phyloP scores from a whole-genome alignment of 441 rosid species.

The Populus hybrid region DNA sequence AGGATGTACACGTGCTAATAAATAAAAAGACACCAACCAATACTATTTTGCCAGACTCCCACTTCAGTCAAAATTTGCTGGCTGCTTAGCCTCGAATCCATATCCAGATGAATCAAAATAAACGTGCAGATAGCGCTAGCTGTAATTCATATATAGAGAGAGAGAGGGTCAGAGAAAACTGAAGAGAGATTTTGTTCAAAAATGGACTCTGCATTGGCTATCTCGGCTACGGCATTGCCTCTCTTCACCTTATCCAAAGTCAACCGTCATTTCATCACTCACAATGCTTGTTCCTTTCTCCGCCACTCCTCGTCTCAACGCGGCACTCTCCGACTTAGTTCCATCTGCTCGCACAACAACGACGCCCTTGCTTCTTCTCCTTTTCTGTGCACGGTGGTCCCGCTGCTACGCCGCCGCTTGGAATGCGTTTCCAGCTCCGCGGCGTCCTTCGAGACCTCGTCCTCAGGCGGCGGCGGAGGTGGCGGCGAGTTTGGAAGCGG shows the following conservation, averaged over 20 bases:
- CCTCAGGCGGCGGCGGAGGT: conserved; percentile 35
- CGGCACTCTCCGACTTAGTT: conserved; percentile 20
- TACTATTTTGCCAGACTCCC: neutral
- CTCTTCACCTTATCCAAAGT: conserved; percentile 49
- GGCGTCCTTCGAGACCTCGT: conserved; percentile 36
- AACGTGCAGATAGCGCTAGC: neutral
- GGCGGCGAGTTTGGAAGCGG: conserved; percentile 36
- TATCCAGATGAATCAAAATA: neutral
- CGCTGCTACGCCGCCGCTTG: conserved; percentile 34
- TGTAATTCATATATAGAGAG: neutral
- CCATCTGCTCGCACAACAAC: conserved; percentile 18
- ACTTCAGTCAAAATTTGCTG: neutral
- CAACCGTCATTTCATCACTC: conserved; percentile 33
- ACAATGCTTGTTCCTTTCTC: conserved; percentile 19
- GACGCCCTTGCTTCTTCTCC: conserved; percentile 15
- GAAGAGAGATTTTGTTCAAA: conserved; percentile 1
- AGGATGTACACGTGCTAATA: no score
- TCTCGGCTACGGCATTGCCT: conserved; percentile 28
- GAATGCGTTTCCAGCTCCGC: conserved; percentile 46
- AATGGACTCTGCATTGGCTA: conserved; percentile 44
- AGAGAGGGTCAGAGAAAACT: neutral
- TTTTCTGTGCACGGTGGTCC: conserved; percentile 24
- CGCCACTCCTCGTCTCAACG: conserved; percentile 27
- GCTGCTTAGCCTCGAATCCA: neutral
- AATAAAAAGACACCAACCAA: neutral